A percentile compares a stretch with the other conserved stretches of the same genome.
Conservation (phyloP, 2,329 filamentous ascomycete species). For the Nectriaceae sp. region DNA sequence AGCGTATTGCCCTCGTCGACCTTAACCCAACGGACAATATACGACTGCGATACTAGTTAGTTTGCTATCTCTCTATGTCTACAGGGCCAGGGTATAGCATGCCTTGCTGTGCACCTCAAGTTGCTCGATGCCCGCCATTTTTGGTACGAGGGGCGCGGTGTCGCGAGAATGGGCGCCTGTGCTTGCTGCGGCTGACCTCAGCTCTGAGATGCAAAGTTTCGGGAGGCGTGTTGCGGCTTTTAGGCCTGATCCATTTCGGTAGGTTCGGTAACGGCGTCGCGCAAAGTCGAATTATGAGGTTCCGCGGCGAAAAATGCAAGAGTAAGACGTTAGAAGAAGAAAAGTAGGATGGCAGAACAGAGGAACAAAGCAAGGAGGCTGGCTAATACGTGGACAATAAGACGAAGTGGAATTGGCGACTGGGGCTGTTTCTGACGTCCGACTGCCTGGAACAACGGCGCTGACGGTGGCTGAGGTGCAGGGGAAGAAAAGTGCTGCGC, state of each 20-base stretch:
- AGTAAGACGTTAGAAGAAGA: too few species aligned
- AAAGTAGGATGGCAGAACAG: neutral
- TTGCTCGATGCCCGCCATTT: slow-evolving; percentile 94
- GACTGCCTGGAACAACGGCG: neutral
- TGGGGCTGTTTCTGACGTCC: neutral
- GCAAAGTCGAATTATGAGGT: slow-evolving; percentile 15
- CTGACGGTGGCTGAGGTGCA: neutral
- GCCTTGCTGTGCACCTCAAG: slow-evolving; percentile 98
- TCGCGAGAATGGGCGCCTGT: slow-evolving; percentile 2
- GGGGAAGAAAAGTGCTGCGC: too few species aligned
- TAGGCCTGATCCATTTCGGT: slow-evolving; percentile 22
- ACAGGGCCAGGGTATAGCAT: slow-evolving; percentile 25
- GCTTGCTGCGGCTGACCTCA: slow-evolving; percentile 7
- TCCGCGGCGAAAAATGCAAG: slow-evolving; percentile 14
- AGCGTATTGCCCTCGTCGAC: slow-evolving; percentile 89
- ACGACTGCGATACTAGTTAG: slow-evolving; percentile 67
- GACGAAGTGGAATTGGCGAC: neutral
- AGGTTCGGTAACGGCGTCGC: slow-evolving; percentile 15
- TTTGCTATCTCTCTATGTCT: slow-evolving; percentile 5
- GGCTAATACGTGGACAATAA: neutral
- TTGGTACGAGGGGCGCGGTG: slow-evolving; percentile 13
- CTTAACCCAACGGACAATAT: slow-evolving; percentile 96
- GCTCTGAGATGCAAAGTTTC: neutral
- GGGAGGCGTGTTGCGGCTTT: slow-evolving; percentile 15
- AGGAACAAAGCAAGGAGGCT: neutral